A percentile compares a stretch with the other conserved stretches of the same genome.
Conservation (phyloP, 441 rosid species). For the Pelargonium citronellum region DNA sequence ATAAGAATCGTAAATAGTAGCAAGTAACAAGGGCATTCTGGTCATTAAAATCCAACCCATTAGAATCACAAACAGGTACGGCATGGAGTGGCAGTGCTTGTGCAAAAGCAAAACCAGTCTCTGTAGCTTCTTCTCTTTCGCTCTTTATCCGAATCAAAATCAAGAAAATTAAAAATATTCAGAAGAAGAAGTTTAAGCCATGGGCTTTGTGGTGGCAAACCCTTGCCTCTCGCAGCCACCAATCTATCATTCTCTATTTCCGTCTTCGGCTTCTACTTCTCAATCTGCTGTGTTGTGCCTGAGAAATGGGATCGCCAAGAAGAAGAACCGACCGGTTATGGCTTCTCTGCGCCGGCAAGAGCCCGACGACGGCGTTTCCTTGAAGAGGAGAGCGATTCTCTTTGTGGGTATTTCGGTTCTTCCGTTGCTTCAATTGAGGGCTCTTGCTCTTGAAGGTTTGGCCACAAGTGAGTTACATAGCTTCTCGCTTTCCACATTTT, state of each 20-base stretch:
- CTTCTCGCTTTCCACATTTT: background rate
- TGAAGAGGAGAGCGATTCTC: slow-evolving; percentile 51
- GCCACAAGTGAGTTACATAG: slow-evolving; percentile 30
- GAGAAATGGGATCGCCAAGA: slow-evolving; percentile 33
- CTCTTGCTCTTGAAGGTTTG: slow-evolving; percentile 44
- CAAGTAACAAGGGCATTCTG: background rate
- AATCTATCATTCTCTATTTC: slow-evolving; percentile 19
- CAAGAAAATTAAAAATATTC: background rate
- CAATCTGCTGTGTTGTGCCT: slow-evolving; percentile 30
- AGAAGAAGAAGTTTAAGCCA: slow-evolving; percentile 11
- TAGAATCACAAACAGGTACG: too few relatives aligned
- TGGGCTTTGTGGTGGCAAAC: slow-evolving; percentile 49
- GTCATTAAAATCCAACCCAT: background rate
- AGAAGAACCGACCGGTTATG: slow-evolving; percentile 28
- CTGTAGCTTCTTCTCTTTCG: background rate
- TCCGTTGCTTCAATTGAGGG: slow-evolving; percentile 57
- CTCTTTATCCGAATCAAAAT: background rate
- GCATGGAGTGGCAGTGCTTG: background rate
- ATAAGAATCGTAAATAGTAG: background rate
- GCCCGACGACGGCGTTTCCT: slow-evolving; percentile 27
- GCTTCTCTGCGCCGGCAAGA: slow-evolving; percentile 44
- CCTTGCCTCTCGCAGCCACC: slow-evolving; percentile 39
- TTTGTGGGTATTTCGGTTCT: slow-evolving; percentile 71
- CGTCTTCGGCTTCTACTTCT: slow-evolving; percentile 26
- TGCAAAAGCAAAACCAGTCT: background rate